Percentiles rank a stretch among this genome's conserved stretches.
phyloP scores from a whole-genome alignment of 192 early-diverging fungal species.

The Coemansia sp. region DNA sequence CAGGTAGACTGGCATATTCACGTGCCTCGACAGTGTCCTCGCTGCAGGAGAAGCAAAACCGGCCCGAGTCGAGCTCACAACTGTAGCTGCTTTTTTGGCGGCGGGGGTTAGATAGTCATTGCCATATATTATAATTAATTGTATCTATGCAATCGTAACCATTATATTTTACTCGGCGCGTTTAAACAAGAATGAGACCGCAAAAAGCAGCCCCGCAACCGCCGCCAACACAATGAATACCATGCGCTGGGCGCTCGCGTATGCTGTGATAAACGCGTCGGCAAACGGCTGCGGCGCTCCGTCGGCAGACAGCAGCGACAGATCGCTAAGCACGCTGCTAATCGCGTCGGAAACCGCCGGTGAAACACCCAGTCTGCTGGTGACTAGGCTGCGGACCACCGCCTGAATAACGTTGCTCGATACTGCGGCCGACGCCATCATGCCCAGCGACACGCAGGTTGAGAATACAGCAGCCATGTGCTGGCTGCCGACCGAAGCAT shows the following conservation, averaged over 20 bases:
- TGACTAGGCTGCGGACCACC: constrained; percentile 37
- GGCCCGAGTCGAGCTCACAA: no score
- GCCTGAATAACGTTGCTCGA: constrained; percentile 60
- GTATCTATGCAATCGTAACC: no score
- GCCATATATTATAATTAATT: no score
- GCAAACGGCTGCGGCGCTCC: constrained; percentile 2
- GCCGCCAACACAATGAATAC: constrained; percentile 26
- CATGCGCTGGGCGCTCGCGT: constrained; percentile 12
- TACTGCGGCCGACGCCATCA: constrained; percentile 55
- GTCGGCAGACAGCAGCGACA: constrained; percentile 6
- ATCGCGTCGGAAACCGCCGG: constrained; percentile 17
- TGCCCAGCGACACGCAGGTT: constrained; percentile 55
- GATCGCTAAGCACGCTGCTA: constrained; percentile 12
- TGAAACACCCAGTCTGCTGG: constrained; percentile 17
- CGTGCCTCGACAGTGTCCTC: background rate
- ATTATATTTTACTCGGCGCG: constrained; percentile 22
- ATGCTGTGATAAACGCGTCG: constrained; percentile 6
- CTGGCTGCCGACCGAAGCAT: constrained; percentile 56
- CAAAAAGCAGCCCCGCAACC: constrained; percentile 23
- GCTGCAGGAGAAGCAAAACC: background rate
- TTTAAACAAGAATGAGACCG: constrained; percentile 23
- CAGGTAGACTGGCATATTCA: no score
- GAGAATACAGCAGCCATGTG: constrained; percentile 67
- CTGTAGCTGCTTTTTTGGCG: no score
- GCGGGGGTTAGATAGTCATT: no score